These are phyloP conservation scores for Flaveria trinervia DNA, from an alignment of 129 eudicot genomes.

Conservation along the genomic window DNA sequence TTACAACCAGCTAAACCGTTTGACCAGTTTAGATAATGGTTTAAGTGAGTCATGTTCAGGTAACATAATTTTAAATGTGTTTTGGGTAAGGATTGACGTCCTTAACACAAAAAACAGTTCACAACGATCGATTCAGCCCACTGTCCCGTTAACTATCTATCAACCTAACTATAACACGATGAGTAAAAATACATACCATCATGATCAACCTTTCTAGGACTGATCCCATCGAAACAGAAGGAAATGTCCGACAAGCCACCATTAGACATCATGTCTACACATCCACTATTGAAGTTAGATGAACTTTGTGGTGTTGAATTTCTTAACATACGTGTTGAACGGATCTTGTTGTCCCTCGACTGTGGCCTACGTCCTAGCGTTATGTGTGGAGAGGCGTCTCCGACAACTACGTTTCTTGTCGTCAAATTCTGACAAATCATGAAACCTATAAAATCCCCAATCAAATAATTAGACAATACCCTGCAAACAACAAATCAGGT, in stretches of 20 bases:
- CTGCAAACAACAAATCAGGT: too few relatives aligned
- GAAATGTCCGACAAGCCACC: conserved; percentile 11
- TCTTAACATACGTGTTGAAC: conserved; percentile 28
- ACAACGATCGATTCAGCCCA: too few relatives aligned
- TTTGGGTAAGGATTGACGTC: too few relatives aligned
- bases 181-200: conserved; percentile 16
- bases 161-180: too few relatives aligned
- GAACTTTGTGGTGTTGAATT: conserved; percentile 34
- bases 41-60: not conserved
- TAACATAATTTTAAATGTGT: too few relatives aligned
- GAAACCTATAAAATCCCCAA: conserved; percentile 43
- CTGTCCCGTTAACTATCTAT: too few relatives aligned
- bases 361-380: conserved; percentile 61
- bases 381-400: conserved; percentile 58
- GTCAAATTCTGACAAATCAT: conserved; percentile 61
- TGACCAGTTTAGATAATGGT: not conserved
- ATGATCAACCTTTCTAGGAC: conserved; percentile 11
- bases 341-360: conserved; percentile 39
- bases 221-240: conserved; percentile 20
- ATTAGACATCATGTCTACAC: conserved; percentile 20
- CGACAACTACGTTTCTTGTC: conserved; percentile 70
- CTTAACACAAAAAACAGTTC: too few relatives aligned
- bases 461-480: not conserved
- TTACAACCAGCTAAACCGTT: not conserved
- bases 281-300: conserved; percentile 18